These are phyloP conservation scores for Rhizophora apiculata DNA, from an alignment of 345 rosid species.

Conservation along the genomic window DNA sequence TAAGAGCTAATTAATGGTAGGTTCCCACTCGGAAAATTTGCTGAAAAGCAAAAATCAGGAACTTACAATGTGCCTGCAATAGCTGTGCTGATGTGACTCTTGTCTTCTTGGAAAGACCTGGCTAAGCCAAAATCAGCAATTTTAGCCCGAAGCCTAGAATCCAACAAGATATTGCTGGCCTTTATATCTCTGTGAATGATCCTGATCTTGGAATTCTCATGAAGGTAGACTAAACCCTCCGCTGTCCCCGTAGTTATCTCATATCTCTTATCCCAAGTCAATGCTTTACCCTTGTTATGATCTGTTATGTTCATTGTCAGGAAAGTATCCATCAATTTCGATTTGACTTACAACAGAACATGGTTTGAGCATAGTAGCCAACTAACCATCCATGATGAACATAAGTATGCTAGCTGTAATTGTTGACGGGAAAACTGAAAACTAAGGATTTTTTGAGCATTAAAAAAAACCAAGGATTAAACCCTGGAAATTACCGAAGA, in stretches of 20 bases:
- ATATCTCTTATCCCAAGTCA: conserved; percentile 70
- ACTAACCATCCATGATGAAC: not conserved
- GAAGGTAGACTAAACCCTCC: conserved; percentile 83
- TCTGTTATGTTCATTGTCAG: conserved; percentile 40
- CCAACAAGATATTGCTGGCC: conserved; percentile 85
- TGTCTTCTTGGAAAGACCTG: conserved; percentile 82
- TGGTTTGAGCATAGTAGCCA: not conserved
- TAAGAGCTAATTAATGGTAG: not conserved
- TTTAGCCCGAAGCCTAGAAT: conserved; percentile 75
- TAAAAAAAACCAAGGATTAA: not conserved
- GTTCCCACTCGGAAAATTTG: not conserved
- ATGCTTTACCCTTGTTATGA: conserved; percentile 48
- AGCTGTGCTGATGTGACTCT: conserved; percentile 95
- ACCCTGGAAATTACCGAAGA: conserved; percentile 50
- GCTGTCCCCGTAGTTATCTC: conserved; percentile 69
- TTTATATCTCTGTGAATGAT: conserved; percentile 90
- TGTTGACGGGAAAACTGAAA: not conserved
- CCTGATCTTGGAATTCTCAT: conserved; percentile 59
- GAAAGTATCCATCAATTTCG: not conserved
- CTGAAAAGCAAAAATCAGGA: not conserved
- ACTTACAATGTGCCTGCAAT: conserved; percentile 95
- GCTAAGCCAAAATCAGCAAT: conserved; percentile 96
- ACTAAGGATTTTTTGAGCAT: not conserved
- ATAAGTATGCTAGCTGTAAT: not conserved
- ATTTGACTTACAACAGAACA: not conserved